phyloP scores from a whole-genome alignment of 495 filamentous ascomycete genomes.

The Penicillium mononematosum region DNA sequence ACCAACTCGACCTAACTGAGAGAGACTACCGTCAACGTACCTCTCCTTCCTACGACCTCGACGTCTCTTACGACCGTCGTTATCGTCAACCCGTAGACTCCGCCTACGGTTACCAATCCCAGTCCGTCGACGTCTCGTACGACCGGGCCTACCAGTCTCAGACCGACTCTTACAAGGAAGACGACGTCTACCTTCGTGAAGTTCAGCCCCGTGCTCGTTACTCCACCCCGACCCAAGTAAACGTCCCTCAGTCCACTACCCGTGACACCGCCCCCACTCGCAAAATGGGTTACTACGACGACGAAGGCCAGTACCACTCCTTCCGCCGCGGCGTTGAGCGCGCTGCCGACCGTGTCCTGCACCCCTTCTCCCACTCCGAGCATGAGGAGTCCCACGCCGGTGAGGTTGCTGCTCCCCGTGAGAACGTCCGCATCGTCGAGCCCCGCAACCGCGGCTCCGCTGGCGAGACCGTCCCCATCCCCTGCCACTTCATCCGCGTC shows the following conservation, averaged over 20 bases:
- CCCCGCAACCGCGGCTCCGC: constrained; percentile 47
- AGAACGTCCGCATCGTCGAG: constrained; percentile 54
- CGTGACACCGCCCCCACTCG: constrained; percentile 38
- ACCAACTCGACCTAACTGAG: constrained; percentile 79
- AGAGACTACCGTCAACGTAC: constrained; percentile 78
- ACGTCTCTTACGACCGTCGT: constrained; percentile 57
- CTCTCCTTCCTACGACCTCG: constrained; percentile 66
- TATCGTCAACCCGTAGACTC: constrained; percentile 35
- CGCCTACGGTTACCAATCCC: constrained; percentile 32
- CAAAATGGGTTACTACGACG: constrained; percentile 99
- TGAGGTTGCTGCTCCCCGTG: constrained; percentile 42
- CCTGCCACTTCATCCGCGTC: constrained; percentile 98
- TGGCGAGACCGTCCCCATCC: constrained; percentile 93
- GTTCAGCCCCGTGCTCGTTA: constrained; percentile 48
- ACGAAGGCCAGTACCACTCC: constrained; percentile 93
- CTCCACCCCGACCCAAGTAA: constrained; percentile 37
- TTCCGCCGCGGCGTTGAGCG: constrained; percentile 85
- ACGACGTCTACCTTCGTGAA: constrained; percentile 34
- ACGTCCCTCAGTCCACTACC: constrained; percentile 37
- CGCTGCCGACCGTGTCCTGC: constrained; percentile 76
- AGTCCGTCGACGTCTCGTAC: constrained; percentile 33
- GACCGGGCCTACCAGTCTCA: constrained; percentile 28
- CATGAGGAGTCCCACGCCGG: constrained; percentile 58
- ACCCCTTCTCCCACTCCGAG: constrained; percentile 62
- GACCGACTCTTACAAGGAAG: constrained; percentile 33